Evolutionary conservation across 129 eudicot genomes (phyloP), one percentile per base, ranked within the genome.

Genomic region (carrot (Daucus carota)): DNA sequence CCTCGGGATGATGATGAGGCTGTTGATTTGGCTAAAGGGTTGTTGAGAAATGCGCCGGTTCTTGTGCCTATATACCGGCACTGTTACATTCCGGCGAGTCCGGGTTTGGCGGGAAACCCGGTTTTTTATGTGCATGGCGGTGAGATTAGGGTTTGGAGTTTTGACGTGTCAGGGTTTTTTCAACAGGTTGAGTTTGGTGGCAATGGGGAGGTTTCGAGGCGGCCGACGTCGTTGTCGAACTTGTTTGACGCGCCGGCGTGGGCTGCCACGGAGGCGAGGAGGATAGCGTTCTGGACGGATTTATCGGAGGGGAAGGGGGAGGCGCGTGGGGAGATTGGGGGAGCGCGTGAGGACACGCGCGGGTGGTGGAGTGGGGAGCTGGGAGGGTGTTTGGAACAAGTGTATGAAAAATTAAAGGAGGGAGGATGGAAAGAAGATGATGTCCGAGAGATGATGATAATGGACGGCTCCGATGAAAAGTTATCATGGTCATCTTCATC

Each of bases 351-450:
- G 18, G 81, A 14, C 0, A 46, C 33, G 77, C 67, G 79, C 16
- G 44, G 73, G 80, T 82, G 96, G 96, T 87, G 96, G 91, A 74
- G 87, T 38, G 84, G 85, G 40, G 74, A 81, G 4, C 67, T 93
- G 41, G 83, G 86, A 29, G 85, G 82, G 80, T 82, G 88, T 63
- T 72, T 93, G 77, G 95, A 93, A 74, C 87, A 83, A 47, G 88
- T 85, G 47, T 77, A 75, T 17, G 70, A 84, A 82, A 80, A 73
- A 77, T 78, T 93, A 83, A 88, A 81, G 80, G 75, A 82, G 8
- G 96, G 90, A 40, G 98, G 98, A 78, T 90, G 98, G 98, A 83
- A 84, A 15, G 91, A 87, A 73, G 95, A 83, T 34, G 98, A 93
- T 3, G 89, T 93, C 0, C 83, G 87, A 77, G 98, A 93, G 78